Evolutionary conservation across 108 stramenopile species (phyloP).

Genomic region (Nannochloropsis gaditana): DNA sequence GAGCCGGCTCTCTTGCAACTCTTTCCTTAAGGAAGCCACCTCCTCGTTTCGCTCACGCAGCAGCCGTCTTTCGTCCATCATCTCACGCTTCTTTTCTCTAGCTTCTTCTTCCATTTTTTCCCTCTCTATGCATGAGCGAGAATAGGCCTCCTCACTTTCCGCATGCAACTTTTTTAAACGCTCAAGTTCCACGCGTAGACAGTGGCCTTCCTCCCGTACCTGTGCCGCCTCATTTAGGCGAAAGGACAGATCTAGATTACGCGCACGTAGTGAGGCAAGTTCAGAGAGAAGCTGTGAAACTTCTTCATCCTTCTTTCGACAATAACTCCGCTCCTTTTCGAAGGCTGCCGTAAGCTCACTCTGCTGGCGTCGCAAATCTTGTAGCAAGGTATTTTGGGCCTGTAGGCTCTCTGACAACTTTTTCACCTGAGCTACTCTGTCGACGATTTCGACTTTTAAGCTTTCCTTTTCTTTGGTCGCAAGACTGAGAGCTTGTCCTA

Average conservation of each 20-base stretch:
- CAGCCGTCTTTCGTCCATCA: neutral
- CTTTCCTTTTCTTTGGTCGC: neutral
- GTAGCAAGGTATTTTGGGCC: neutral
- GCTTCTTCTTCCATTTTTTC: neutral
- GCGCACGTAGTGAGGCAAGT: neutral
- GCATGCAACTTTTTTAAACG: neutral
- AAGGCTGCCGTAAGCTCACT: neutral
- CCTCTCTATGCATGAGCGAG: neutral
- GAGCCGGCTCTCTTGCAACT: slow-evolving; percentile 3
- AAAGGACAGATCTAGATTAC: neutral
- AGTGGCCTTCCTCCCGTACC: neutral
- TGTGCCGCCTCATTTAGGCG: neutral
- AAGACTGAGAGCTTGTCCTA: neutral
- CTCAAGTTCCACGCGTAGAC: neutral
- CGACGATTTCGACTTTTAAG: neutral
- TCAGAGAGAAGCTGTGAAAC: neutral
- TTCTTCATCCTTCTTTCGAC: neutral
- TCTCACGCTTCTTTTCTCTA: neutral
- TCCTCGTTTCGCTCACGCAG: neutral
- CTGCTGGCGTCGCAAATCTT: neutral
- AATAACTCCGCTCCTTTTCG: neutral
- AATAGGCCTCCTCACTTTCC: neutral
- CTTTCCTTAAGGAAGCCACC: neutral
- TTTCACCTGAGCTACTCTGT: neutral
- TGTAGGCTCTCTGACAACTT: neutral